A percentile compares a stretch with the other conserved stretches of the same genome.
phyloP scores from a whole-genome alignment of 2,329 filamentous ascomycete species.

The Alternaria sp. region DNA sequence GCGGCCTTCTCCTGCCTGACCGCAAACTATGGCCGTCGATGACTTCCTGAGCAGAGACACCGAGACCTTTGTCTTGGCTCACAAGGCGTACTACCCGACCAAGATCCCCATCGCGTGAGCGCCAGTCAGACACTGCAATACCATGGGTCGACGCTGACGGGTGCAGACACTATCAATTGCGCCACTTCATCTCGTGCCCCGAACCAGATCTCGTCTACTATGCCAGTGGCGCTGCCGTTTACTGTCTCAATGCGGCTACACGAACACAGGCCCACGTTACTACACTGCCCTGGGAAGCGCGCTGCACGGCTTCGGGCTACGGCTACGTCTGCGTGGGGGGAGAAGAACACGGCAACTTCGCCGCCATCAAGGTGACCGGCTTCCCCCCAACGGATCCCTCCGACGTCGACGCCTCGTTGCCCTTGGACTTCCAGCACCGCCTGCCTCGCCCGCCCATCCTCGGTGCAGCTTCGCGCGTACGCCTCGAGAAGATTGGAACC shows the following conservation, averaged over 20 bases:
- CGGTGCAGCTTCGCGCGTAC: slow-evolving; percentile 47
- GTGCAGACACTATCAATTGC: slow-evolving; percentile 81
- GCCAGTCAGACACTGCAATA: neutral
- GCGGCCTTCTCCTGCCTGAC: slow-evolving; percentile 32
- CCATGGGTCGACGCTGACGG: slow-evolving; percentile 16
- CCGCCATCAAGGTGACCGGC: slow-evolving; percentile 70
- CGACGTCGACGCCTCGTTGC: slow-evolving; percentile 64
- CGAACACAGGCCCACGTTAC: slow-evolving; percentile 76
- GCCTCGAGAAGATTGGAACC: slow-evolving; percentile 65
- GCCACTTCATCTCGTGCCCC: slow-evolving; percentile 85
- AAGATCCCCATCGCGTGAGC: slow-evolving; percentile 57
- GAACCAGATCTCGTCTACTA: slow-evolving; percentile 83
- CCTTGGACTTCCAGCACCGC: slow-evolving; percentile 55
- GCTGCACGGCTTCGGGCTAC: slow-evolving; percentile 83
- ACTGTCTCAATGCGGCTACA: slow-evolving; percentile 66
- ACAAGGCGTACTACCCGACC: slow-evolving; percentile 55
- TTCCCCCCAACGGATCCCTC: slow-evolving; percentile 50
- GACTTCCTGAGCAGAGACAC: slow-evolving; percentile 53
- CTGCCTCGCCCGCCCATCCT: slow-evolving; percentile 48
- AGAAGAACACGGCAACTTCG: slow-evolving; percentile 81
- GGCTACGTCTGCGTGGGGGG: slow-evolving; percentile 93
- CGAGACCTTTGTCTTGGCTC: slow-evolving; percentile 52
- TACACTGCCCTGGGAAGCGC: slow-evolving; percentile 71
- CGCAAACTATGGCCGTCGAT: slow-evolving; percentile 48
- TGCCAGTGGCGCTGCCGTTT: slow-evolving; percentile 71